A percentile compares a stretch with the other conserved stretches of the same genome.
These are phyloP conservation scores for Aureobasidium musti DNA, from an alignment of 2,329 filamentous ascomycete species.

Conservation along the genomic window DNA sequence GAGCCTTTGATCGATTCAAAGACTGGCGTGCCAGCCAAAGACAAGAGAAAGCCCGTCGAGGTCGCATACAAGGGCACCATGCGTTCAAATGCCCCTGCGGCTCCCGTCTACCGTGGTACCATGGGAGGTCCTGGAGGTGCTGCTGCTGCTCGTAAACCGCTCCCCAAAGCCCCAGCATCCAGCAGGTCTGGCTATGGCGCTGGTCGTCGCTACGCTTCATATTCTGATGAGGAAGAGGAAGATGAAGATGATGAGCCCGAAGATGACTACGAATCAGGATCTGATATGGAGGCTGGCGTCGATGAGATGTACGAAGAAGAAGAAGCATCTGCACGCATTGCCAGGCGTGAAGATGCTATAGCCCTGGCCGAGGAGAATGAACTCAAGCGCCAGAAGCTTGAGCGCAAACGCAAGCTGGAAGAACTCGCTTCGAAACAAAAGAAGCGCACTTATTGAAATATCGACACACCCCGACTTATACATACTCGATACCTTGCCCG, in stretches of 20 bases:
- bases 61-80: constrained; percentile 49
- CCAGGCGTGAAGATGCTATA: constrained; percentile 67
- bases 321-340: constrained; percentile 60
- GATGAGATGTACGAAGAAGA: constrained; percentile 76
- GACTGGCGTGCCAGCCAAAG: constrained; percentile 38
- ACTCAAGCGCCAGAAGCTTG: constrained; percentile 64
- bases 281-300: constrained; percentile 76
- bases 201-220: constrained; percentile 42
- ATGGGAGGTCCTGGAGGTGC: constrained; percentile 47
- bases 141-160: constrained; percentile 40
- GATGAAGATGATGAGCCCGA: constrained; percentile 61
- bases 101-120: constrained; percentile 48
- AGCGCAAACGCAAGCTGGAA: constrained; percentile 47
- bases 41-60: constrained; percentile 45
- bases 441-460: constrained; percentile 31
- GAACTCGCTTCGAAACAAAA: constrained; percentile 41
- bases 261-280: constrained; percentile 64
- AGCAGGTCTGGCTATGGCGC: constrained; percentile 35
- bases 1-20: constrained; percentile 30
- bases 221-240: constrained; percentile 47
- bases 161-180: constrained; percentile 34
- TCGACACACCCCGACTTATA: neutral
- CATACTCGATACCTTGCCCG: neutral
- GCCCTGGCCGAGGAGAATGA: constrained; percentile 64
- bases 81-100: constrained; percentile 34